Conservation (phyloP, 768 basidiomycete genomes). For the Strobilomyces dryophilus region DNA sequence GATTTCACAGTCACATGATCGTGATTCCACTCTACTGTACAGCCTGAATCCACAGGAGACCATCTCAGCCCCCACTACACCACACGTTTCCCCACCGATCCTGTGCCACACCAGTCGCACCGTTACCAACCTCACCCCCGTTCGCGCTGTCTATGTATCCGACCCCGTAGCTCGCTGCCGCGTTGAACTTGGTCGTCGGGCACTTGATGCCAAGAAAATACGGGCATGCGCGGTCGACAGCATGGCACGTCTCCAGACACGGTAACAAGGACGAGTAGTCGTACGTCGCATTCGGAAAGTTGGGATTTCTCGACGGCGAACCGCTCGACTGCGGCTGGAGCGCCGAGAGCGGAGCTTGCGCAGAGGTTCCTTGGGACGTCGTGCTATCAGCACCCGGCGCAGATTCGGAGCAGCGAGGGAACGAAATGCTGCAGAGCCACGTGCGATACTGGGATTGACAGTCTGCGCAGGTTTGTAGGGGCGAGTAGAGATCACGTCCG, state of each 20-base stretch:
- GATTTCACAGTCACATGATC: conserved; percentile 28
- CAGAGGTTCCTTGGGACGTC: conserved; percentile 14
- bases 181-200: conserved; percentile 58
- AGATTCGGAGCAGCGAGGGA: conserved; percentile 71
- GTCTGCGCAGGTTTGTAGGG: conserved; percentile 69
- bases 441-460: conserved; percentile 68
- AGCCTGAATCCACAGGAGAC: too few relatives aligned
- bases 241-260: conserved; percentile 74
- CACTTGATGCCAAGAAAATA: conserved; percentile 67
- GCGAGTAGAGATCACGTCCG: conserved; percentile 77
- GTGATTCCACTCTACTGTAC: conserved; percentile 3
- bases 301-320: conserved; percentile 40
- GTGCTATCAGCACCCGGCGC: conserved; percentile 21
- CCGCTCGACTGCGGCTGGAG: conserved; percentile 42
- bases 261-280: conserved; percentile 66
- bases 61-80: conserved; percentile 47
- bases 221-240: conserved; percentile 75
- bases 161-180: conserved; percentile 66
- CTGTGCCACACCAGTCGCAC: conserved; percentile 50
- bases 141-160: conserved; percentile 62
- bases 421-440: conserved; percentile 73
- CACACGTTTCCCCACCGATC: conserved; percentile 75
- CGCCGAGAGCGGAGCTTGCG: conserved; percentile 45
- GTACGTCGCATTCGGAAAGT: conserved; percentile 41
- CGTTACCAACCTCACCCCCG: conserved; percentile 41